Evolutionary conservation across 2,329 filamentous ascomycete species (phyloP), one percentile per base, ranked within the genome.

Genomic region (Fusarium tjaetaba): DNA sequence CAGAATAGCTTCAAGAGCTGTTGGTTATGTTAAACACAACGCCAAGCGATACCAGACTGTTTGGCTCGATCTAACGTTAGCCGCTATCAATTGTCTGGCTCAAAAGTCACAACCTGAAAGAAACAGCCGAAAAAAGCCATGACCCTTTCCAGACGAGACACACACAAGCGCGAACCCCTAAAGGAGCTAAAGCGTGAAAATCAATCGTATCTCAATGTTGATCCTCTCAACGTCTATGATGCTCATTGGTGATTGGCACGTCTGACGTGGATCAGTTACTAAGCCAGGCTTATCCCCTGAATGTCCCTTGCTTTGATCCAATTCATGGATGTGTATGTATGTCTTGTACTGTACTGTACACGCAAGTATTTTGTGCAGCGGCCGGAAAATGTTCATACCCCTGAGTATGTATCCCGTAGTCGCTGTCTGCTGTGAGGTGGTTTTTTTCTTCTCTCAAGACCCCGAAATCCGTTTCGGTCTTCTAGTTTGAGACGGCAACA

Each of bases 141-240:
- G 68, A 55, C 68, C 58, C 51, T 70, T 58, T 65, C 59, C 61
- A 77, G 66, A 70, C 66, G 65, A 70, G 63, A 56, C 48, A 46
- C 60, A 65, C 61, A 67, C 62, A 76, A 71, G 66, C 49, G 64
- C 65, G 52, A 67, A 58, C 49, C 61, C 65, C 48, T 59, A 72
- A 66, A 72, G 58, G 34, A 61, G 65, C 53, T 75, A 77, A 71
- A 75, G 69, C 63, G 53, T 71, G 75, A 45, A 68, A 70, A 73
- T 77, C 75, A 72, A 75, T 77, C 75, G 73, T 76, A 70, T 73
- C 66, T 66, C 55, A 62, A 56, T 41, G 70, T 46, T 62, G 62
- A 64, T 64, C 56, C 60, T 71, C 69, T 64, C 66, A 76, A 73
- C 64, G 58, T 59, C 66, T 63, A 64, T 53, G 41, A 48, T 60